Evolutionary conservation across 768 basidiomycete species (phyloP).

Genomic region (Hygrophoropsis aurantiaca): DNA sequence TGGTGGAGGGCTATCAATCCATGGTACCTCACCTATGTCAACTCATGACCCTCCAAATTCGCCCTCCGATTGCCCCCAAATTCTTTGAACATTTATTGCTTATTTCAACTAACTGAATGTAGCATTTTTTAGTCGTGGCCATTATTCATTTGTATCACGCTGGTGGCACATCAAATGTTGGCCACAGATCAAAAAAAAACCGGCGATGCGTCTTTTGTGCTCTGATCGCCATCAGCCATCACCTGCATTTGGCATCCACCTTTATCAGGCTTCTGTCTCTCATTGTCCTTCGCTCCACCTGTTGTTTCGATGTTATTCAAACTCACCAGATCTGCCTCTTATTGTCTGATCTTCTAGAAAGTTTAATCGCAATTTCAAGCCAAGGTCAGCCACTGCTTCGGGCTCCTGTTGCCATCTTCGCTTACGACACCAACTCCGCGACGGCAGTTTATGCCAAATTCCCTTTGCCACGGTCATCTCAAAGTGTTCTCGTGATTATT

Average conservation of each 20-base stretch:
- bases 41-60: no score
- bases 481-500: conserved; percentile 2
- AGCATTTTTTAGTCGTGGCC: no score
- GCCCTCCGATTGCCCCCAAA: no score
- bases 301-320: neutral
- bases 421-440: conserved; percentile 19
- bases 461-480: conserved; percentile 11
- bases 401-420: neutral
- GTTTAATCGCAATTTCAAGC: neutral
- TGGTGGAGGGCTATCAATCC: no score
- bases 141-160: no score
- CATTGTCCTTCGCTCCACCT: conserved; percentile 3
- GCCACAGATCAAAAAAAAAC: no score
- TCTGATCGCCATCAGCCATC: neutral
- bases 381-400: neutral
- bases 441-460: conserved; percentile 24
- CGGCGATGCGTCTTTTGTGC: no score
- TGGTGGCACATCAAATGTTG: no score
- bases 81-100: no score
- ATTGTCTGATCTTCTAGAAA: conserved; percentile 6
- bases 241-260: neutral
- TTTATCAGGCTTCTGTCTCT: conserved; percentile 1
- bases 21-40: no score
- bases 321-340: neutral
- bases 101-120: no score